Conservation (phyloP, 495 filamentous ascomycete species). For the Physcia stellaris region DNA sequence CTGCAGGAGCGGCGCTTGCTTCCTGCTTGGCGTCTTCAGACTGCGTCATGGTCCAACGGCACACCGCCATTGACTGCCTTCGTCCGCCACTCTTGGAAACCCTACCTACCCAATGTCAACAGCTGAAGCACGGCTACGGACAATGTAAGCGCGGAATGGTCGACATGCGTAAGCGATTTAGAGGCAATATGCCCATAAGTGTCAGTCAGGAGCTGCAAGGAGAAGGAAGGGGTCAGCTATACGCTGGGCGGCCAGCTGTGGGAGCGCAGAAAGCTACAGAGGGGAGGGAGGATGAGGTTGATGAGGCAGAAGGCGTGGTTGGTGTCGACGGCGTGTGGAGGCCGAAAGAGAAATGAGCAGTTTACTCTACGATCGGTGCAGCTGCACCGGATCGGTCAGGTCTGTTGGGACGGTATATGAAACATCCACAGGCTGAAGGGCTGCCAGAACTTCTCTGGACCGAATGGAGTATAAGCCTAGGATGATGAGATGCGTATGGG, state of each 20-base stretch:
- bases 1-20: slow-evolving; percentile 76
- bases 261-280: slow-evolving; percentile 35
- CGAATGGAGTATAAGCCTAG: too few relatives aligned
- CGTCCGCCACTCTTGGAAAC: slow-evolving; percentile 61
- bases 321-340: slow-evolving; percentile 13
- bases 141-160: slow-evolving; percentile 94
- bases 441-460: too few relatives aligned
- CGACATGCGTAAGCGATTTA: slow-evolving; percentile 97
- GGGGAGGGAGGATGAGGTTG: slow-evolving; percentile 23
- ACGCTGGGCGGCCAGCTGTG: slow-evolving; percentile 66
- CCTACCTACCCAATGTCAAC: slow-evolving; percentile 78
- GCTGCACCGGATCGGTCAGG: neutral
- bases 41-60: slow-evolving; percentile 82
- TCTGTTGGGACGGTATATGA: neutral
- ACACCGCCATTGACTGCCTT: slow-evolving; percentile 77
- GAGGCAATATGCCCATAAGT: slow-evolving; percentile 80
- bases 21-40: slow-evolving; percentile 90
- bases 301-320: slow-evolving; percentile 12
- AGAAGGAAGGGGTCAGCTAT: slow-evolving; percentile 50
- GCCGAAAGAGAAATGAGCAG: too few relatives aligned
- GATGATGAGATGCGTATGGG: too few relatives aligned
- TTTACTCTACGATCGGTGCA: too few relatives aligned
- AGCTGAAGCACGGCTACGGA: slow-evolving; percentile 79
- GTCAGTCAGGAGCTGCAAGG: slow-evolving; percentile 45
- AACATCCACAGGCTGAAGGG: neutral